Evolutionary conservation across 306 rosid species (phyloP).

Genomic region (Pueraria montana): DNA sequence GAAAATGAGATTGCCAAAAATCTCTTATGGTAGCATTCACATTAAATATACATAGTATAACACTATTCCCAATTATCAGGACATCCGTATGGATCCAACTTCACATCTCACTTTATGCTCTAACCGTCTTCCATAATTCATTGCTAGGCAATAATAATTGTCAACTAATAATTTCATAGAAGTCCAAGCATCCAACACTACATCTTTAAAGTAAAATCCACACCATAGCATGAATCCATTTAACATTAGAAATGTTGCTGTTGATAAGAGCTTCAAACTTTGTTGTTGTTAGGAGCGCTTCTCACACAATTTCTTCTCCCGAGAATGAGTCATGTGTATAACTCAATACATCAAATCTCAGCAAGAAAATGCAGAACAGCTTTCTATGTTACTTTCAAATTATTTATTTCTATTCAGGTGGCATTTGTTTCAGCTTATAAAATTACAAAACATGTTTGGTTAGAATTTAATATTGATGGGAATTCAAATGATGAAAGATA

Average conservation of each 20-base stretch:
- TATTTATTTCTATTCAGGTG: not conserved
- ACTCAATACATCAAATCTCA: constrained; percentile 19
- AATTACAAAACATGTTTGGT: not conserved
- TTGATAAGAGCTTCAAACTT: not conserved
- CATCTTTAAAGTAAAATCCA: constrained; percentile 1
- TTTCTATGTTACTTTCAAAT: constrained; percentile 6
- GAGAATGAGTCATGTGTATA: constrained; percentile 2
- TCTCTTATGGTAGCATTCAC: not conserved
- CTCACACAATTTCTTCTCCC: not conserved
- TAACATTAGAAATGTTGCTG: not conserved
- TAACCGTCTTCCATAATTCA: constrained; percentile 23
- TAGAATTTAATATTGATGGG: not conserved
- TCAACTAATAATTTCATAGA: not conserved
- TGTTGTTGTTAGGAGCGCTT: not conserved
- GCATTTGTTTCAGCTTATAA: not conserved
- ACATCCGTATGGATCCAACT: constrained; percentile 17
- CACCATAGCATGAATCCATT: not conserved
- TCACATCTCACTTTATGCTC: constrained; percentile 28
- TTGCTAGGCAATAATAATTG: constrained; percentile 5
- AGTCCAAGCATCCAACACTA: constrained; percentile 8
- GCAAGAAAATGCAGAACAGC: constrained; percentile 11
- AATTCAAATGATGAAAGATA: not conserved
- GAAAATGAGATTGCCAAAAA: constrained; percentile 34
- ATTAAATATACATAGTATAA: not conserved
- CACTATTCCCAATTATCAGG: constrained; percentile 17